Evolutionary conservation across 23 red algal genomes (phyloP).

Genomic region (Agarophyton chilense): DNA sequence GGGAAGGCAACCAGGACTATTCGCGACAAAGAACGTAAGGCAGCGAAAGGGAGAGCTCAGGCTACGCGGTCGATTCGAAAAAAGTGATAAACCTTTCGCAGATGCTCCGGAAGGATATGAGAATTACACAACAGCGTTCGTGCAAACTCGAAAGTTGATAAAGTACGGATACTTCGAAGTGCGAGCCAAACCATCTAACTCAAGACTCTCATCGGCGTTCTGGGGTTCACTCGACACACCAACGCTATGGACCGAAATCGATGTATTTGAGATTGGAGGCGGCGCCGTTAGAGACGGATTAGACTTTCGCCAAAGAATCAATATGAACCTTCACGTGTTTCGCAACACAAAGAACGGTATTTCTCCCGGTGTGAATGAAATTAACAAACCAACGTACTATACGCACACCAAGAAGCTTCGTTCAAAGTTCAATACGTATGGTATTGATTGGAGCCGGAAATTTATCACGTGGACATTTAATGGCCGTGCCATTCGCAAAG

Average conservation of each 20-base stretch:
- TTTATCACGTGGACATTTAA: conserved; percentile 75
- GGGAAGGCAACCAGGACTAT: conserved; percentile 49
- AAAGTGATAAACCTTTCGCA: conserved; percentile 25
- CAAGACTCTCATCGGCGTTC: conserved; percentile 61
- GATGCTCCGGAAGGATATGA: conserved; percentile 53
- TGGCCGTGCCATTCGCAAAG: conserved; percentile 52
- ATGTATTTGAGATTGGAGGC: conserved; percentile 73
- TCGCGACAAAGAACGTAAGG: conserved; percentile 28
- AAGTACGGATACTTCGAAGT: conserved; percentile 75
- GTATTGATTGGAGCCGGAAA: conserved; percentile 42
- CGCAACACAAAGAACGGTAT: conserved; percentile 55
- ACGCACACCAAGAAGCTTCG: conserved; percentile 32
- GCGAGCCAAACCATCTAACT: conserved; percentile 56
- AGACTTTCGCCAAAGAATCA: conserved; percentile 43
- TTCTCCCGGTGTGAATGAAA: conserved; percentile 29
- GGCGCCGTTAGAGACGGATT: conserved; percentile 48
- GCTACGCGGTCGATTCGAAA: conserved; percentile 24
- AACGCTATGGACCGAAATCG: conserved; percentile 62
- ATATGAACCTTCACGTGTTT: conserved; percentile 78
- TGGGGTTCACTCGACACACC: conserved; percentile 69
- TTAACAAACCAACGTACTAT: conserved; percentile 56
- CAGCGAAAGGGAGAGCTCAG: conserved; percentile 17
- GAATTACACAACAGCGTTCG: conserved; percentile 61
- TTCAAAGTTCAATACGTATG: conserved; percentile 42
- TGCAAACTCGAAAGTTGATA: conserved; percentile 17